Evolutionary conservation across 192 early-diverging fungal genomes (phyloP).

Genomic region (Pilaira anomala): DNA sequence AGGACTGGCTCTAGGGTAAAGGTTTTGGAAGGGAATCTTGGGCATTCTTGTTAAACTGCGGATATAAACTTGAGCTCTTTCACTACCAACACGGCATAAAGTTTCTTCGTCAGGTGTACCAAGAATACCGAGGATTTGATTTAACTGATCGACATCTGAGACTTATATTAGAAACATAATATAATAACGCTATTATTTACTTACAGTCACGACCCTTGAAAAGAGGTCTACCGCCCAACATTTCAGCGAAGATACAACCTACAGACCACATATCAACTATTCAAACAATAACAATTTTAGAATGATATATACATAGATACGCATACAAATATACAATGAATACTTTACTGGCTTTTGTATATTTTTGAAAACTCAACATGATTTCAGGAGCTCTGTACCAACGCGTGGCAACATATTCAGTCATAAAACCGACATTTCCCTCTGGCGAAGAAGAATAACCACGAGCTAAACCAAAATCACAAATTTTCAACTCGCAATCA

Average conservation of each 20-base stretch:
- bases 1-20: conserved; percentile 84
- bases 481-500: conserved; percentile 55
- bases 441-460: conserved; percentile 68
- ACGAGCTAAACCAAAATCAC: conserved; percentile 93
- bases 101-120: conserved; percentile 80
- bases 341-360: conserved; percentile 82
- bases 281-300: neutral
- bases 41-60: conserved; percentile 78
- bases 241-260: conserved; percentile 93
- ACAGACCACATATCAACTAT: conserved; percentile 88
- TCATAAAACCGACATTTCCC: conserved; percentile 79
- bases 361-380: conserved; percentile 84
- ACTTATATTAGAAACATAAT: conserved; percentile 14
- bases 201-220: conserved; percentile 86
- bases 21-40: conserved; percentile 71
- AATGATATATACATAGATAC: neutral
- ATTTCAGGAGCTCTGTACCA: conserved; percentile 96
- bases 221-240: conserved; percentile 76
- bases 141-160: conserved; percentile 84
- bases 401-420: conserved; percentile 91
- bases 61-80: conserved; percentile 85
- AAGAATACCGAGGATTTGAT: conserved; percentile 81
- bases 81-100: conserved; percentile 68
- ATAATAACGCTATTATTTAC: neutral
- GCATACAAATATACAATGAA: neutral